phyloP scores from a whole-genome alignment of 2,329 filamentous ascomycete species.

The Rutstroemia sp. region DNA sequence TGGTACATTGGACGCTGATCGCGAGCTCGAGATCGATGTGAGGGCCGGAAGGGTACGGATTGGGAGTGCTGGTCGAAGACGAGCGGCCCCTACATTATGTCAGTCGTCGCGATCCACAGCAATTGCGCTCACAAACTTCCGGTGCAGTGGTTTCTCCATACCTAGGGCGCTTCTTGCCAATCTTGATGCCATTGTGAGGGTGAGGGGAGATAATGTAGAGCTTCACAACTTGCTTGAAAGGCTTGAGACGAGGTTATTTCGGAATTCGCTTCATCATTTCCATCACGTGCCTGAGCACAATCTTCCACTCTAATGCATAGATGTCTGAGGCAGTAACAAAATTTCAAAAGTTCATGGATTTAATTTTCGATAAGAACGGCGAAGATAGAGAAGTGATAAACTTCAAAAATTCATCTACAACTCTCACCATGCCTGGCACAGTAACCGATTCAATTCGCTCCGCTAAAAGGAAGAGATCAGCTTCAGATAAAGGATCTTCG shows the following conservation, averaged over 20 bases:
- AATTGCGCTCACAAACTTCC: conserved; percentile 15
- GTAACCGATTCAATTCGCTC: conserved; percentile 12
- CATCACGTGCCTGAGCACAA: conserved; percentile 4
- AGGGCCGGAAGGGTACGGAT: conserved; percentile 69
- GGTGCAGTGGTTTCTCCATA: conserved; percentile 46
- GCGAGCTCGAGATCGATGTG: conserved; percentile 56
- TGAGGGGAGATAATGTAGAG: conserved; percentile 46
- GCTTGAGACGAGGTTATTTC: conserved; percentile 20
- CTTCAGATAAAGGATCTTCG: conserved; percentile 39
- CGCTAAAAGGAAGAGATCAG: conserved; percentile 42
- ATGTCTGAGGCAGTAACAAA: background rate
- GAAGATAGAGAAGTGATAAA: background rate
- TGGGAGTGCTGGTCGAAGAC: conserved; percentile 76
- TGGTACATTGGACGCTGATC: conserved; percentile 71
- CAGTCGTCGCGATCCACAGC: conserved; percentile 21
- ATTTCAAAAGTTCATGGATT: background rate
- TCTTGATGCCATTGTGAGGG: conserved; percentile 89
- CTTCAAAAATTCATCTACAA: background rate
- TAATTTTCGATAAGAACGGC: conserved; percentile 6
- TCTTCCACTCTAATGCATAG: background rate
- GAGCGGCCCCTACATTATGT: conserved; percentile 62
- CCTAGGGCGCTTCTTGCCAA: conserved; percentile 91
- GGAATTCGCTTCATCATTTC: conserved; percentile 18
- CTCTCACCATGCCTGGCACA: conserved; percentile 23
- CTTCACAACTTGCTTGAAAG: conserved; percentile 23